Percentiles rank a stretch among this genome's conserved stretches.
These are phyloP conservation scores for Marchantia paleacea DNA, from an alignment of 225 moss, liverwort and hornwort genomes.

Conservation along the genomic window DNA sequence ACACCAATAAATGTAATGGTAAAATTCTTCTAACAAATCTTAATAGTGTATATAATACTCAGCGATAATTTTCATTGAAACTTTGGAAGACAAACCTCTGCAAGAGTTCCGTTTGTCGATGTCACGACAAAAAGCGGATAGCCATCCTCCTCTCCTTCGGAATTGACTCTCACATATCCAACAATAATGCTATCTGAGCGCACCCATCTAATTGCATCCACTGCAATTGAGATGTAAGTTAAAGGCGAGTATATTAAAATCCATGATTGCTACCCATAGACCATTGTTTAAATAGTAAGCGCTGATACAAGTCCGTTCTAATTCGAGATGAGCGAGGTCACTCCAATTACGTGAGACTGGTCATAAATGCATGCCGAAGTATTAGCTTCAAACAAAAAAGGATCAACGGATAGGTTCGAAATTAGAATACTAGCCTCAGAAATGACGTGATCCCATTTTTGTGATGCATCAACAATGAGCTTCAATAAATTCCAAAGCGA, in stretches of 20 bases:
- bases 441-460: too few species aligned
- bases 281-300: background rate
- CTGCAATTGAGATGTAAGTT: constrained; percentile 46
- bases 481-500: background rate
- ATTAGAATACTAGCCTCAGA: too few species aligned
- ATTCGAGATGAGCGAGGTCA: background rate
- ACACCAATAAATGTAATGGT: background rate
- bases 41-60: background rate
- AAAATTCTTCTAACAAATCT: too few species aligned
- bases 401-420: background rate
- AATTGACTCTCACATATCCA: constrained; percentile 60
- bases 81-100: constrained; percentile 50
- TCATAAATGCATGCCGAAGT: background rate
- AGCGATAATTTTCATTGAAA: background rate
- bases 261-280: background rate
- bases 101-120: constrained; percentile 57
- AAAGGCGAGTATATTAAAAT: constrained; percentile 18
- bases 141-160: constrained; percentile 78
- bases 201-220: constrained; percentile 87
- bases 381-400: background rate
- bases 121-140: constrained; percentile 73
- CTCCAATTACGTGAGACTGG: background rate
- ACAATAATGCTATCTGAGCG: constrained; percentile 82
- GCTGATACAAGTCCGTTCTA: background rate
- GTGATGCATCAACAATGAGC: background rate